These are phyloP conservation scores for Wallacemonas collosoma DNA, from an alignment of 208 protist species.

Conservation along the genomic window DNA sequence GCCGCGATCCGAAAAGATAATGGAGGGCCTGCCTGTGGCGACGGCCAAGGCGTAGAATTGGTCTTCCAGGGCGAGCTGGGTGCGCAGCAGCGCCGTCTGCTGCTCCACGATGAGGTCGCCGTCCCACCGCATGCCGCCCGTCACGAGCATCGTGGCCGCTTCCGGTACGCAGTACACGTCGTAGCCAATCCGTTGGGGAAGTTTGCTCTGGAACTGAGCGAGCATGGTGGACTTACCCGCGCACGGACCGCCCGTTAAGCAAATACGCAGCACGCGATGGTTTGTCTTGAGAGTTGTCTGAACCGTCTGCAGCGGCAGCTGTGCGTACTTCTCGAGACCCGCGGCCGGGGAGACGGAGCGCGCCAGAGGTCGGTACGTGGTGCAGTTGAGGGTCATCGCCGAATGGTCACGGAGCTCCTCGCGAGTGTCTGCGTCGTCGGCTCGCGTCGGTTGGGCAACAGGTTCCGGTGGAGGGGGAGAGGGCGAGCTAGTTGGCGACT, in stretches of 20 bases:
- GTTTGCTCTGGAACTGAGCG: constrained; percentile 54
- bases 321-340: constrained; percentile 46
- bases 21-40: constrained; percentile 39
- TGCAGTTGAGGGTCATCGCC: neutral
- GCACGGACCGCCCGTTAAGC: constrained; percentile 83
- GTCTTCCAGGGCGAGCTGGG: constrained; percentile 79
- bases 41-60: constrained; percentile 68
- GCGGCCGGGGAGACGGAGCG: constrained; percentile 64
- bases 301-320: constrained; percentile 43
- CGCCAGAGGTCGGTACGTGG: constrained; percentile 31
- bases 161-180: constrained; percentile 82
- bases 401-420: neutral
- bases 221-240: constrained; percentile 83
- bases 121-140: constrained; percentile 73
- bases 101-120: constrained; percentile 43
- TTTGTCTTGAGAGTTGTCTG: constrained; percentile 51
- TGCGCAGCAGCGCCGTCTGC: constrained; percentile 64
- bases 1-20: constrained; percentile 80
- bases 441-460: too few relatives aligned
- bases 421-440: too few relatives aligned
- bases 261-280: constrained; percentile 65
- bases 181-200: constrained; percentile 67
- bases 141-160: constrained; percentile 79
- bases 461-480: too few relatives aligned
- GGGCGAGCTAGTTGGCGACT: neutral